These are phyloP conservation scores for Syzygium grande DNA, from an alignment of 345 rosid species.

Conservation along the genomic window DNA sequence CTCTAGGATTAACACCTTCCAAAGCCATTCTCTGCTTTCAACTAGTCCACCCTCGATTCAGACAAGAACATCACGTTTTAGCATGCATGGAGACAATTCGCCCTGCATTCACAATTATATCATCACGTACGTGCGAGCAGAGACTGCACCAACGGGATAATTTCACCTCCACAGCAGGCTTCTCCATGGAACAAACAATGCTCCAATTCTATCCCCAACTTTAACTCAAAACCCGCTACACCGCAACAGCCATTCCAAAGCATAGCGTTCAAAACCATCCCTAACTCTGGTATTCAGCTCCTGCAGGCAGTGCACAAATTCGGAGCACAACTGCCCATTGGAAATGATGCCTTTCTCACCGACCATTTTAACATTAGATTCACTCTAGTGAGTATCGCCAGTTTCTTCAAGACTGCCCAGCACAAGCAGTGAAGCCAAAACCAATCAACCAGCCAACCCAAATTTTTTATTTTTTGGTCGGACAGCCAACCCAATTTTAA, in stretches of 20 bases:
- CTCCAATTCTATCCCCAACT: not conserved
- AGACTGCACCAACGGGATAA: not conserved
- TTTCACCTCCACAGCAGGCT: not conserved
- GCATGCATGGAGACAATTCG: not conserved
- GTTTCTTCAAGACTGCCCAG: not conserved
- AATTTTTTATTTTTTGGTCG: too few species aligned
- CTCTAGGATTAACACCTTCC: not conserved
- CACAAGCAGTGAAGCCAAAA: not conserved
- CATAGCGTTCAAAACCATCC: not conserved
- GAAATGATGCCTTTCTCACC: not conserved
- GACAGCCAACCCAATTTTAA: not conserved
- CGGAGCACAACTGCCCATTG: not conserved
- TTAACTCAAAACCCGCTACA: not conserved
- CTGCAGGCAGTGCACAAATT: not conserved
- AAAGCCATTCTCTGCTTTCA: not conserved
- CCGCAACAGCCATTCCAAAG: not conserved
- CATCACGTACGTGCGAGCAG: not conserved
- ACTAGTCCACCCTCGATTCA: not conserved
- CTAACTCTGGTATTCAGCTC: not conserved
- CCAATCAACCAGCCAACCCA: not conserved
- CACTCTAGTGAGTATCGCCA: not conserved
- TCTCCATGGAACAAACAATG: not conserved
- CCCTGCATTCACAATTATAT: not conserved
- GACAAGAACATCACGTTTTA: not conserved
- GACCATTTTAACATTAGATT: not conserved